phyloP scores from a whole-genome alignment of 2,329 filamentous ascomycete species.

The Gnomoniopsis smithogilvyi region DNA sequence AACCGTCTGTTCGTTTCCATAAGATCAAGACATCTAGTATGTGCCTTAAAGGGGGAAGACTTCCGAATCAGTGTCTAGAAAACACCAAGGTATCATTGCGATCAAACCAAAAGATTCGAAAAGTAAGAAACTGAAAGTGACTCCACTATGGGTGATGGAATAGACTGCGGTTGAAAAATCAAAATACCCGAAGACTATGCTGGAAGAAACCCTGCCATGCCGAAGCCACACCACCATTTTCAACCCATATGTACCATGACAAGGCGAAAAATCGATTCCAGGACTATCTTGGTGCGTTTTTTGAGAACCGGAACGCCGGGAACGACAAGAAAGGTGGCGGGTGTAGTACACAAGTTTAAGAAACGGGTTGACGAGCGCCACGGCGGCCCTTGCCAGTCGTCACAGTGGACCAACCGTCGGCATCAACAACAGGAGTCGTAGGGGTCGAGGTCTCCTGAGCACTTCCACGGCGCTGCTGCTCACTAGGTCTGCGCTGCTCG shows the following conservation, averaged over 20 bases:
- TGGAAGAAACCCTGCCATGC: slow-evolving; percentile 13
- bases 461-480: slow-evolving; percentile 31
- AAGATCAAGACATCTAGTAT: slow-evolving; percentile 2
- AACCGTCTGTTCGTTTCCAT: slow-evolving; percentile 4
- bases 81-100: slow-evolving; percentile 5
- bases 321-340: slow-evolving; percentile 1
- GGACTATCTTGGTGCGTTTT: neutral
- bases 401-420: slow-evolving; percentile 65
- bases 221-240: slow-evolving; percentile 16
- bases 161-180: slow-evolving; percentile 3
- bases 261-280: slow-evolving; percentile 5
- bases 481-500: slow-evolving; percentile 4
- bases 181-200: slow-evolving; percentile 7
- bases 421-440: slow-evolving; percentile 42
- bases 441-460: slow-evolving; percentile 28
- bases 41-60: slow-evolving; percentile 5
- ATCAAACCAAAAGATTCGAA: slow-evolving; percentile 1
- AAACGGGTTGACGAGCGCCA: slow-evolving; percentile 21
- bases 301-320: slow-evolving; percentile 5
- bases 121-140: neutral
- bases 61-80: neutral
- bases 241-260: slow-evolving; percentile 6
- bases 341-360: slow-evolving; percentile 15
- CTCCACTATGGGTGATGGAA: neutral
- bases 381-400: slow-evolving; percentile 36